phyloP scores from a whole-genome alignment of 306 rosid species.

The Ceratonia siliqua region DNA sequence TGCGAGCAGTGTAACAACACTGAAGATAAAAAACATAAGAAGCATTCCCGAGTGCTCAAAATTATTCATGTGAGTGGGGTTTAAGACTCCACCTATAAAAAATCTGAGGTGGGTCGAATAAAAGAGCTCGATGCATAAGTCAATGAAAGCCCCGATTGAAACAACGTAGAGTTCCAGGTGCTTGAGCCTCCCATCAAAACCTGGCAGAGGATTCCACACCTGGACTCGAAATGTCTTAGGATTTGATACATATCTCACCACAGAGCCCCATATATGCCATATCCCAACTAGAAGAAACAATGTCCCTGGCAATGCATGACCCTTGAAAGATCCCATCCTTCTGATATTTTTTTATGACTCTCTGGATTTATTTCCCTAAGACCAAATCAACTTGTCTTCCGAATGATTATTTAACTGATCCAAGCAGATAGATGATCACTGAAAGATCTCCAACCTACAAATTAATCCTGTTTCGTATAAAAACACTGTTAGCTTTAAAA shows the following conservation, averaged over 20 bases:
- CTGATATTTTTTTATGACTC: constrained; percentile 13
- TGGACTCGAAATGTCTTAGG: constrained; percentile 60
- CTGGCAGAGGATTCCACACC: constrained; percentile 81
- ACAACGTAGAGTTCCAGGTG: constrained; percentile 82
- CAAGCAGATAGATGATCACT: constrained; percentile 27
- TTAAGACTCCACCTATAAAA: constrained; percentile 68
- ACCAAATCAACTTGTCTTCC: constrained; percentile 14
- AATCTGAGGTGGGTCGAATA: constrained; percentile 91
- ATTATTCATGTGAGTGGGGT: constrained; percentile 90
- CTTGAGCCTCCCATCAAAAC: constrained; percentile 81
- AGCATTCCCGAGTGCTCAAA: constrained; percentile 98
- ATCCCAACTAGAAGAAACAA: constrained; percentile 82
- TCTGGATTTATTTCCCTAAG: not conserved
- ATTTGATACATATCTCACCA: constrained; percentile 58
- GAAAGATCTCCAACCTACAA: constrained; percentile 28
- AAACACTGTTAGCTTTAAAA: constrained; percentile 28
- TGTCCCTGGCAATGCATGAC: constrained; percentile 94
- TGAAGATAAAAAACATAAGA: constrained; percentile 90
- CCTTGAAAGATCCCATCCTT: constrained; percentile 92
- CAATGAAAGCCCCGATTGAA: constrained; percentile 76
- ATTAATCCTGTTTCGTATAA: constrained; percentile 22
- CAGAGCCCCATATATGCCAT: constrained; percentile 88
- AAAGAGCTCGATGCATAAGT: constrained; percentile 84
- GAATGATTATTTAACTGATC: constrained; percentile 24
- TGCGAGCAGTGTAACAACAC: constrained; percentile 61